Percentiles rank a stretch among this genome's conserved stretches.
These are phyloP conservation scores for Candida tropicalis DNA, from an alignment of 1,139 yeast species.

Conservation along the genomic window DNA sequence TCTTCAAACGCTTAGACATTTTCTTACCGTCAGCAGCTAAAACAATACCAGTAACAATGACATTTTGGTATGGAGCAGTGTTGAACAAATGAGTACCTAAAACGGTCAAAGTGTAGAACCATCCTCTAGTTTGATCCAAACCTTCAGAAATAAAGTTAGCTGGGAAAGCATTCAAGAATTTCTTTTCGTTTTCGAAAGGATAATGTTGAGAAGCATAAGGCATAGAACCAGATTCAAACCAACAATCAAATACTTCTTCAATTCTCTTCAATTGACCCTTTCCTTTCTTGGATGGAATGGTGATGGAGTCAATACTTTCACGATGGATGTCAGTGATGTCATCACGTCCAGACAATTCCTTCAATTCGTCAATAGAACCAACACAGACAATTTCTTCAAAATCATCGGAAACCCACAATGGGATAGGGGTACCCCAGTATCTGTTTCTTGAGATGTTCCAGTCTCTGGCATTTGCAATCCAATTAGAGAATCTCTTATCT, in stretches of 20 bases:
- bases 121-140: constrained; percentile 98
- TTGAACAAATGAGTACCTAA: constrained; percentile 94
- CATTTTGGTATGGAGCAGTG: constrained; percentile 92
- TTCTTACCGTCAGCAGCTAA: constrained; percentile 98
- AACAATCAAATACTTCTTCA: constrained; percentile 98
- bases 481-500: constrained; percentile 93
- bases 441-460: constrained; percentile 98
- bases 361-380: constrained; percentile 86
- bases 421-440: constrained; percentile 99
- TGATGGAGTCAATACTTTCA: constrained; percentile 85
- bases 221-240: constrained; percentile 99
- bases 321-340: constrained; percentile 92
- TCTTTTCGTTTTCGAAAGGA: constrained; percentile 84
- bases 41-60: constrained; percentile 94
- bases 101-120: constrained; percentile 97
- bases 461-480: constrained; percentile 98
- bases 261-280: constrained; percentile 86
- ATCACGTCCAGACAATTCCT: constrained; percentile 75
- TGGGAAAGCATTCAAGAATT: constrained; percentile 82
- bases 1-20: constrained; percentile 98
- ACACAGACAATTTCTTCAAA: constrained; percentile 89
- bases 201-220: constrained; percentile 97
- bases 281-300: constrained; percentile 92
- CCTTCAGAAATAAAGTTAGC: constrained; percentile 99
- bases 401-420: constrained; percentile 96